Evolutionary conservation across 495 filamentous ascomycete species (phyloP).

Genomic region (Astrothelium subdiscretum): DNA sequence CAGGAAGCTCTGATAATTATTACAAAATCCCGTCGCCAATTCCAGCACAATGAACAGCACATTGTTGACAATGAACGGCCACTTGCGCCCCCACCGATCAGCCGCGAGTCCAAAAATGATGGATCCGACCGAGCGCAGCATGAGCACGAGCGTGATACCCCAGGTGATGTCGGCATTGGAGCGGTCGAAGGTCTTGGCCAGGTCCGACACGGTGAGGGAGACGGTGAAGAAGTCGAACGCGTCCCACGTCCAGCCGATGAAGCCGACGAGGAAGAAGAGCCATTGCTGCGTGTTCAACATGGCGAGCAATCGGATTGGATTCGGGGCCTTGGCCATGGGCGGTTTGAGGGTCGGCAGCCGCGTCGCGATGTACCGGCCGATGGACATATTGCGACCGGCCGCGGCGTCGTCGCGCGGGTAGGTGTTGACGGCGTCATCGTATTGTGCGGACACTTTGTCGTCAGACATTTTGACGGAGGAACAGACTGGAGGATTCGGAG

Average conservation of each 20-base stretch:
- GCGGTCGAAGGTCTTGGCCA: conserved; percentile 54
- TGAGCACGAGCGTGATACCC: conserved; percentile 79
- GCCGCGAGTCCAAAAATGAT: conserved; percentile 66
- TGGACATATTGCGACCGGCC: conserved; percentile 15
- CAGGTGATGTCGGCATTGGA: conserved; percentile 71
- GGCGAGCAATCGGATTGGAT: conserved; percentile 60
- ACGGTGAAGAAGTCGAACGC: conserved; percentile 90
- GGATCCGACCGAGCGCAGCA: conserved; percentile 65
- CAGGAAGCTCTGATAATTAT: conserved; percentile 68
- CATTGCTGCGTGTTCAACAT: conserved; percentile 67
- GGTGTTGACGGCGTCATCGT: neutral
- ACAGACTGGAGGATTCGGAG: neutral
- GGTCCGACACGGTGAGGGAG: conserved; percentile 56
- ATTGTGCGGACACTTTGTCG: neutral
- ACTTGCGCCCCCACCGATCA: conserved; percentile 77
- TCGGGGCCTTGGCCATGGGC: conserved; percentile 64
- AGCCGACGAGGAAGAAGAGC: conserved; percentile 62
- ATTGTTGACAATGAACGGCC: conserved; percentile 80
- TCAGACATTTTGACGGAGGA: too few relatives aligned
- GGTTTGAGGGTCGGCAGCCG: conserved; percentile 64
- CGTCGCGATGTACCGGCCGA: conserved; percentile 48
- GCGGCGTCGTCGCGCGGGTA: neutral
- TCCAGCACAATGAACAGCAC: conserved; percentile 71
- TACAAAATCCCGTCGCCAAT: conserved; percentile 65
- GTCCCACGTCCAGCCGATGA: conserved; percentile 56